Evolutionary conservation across 1,284 basidiomycete species (phyloP), one percentile per base, ranked within the genome.

Genomic region (Ustilago trichophora): DNA sequence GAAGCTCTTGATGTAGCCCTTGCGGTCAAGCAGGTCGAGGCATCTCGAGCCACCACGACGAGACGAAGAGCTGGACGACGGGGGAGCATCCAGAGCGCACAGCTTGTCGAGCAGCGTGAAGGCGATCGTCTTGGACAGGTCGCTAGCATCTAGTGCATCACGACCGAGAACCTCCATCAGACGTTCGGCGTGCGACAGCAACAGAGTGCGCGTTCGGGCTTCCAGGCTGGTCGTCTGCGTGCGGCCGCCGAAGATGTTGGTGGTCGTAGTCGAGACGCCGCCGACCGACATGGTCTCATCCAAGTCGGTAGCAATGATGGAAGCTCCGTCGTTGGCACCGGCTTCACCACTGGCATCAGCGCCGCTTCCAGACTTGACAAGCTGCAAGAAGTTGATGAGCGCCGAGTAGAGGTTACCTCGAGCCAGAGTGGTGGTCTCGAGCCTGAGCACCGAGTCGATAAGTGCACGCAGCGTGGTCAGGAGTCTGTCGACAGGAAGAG

Each of bases 381-480:
- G 86, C 75, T 93, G 90, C 32, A 96, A 84, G 80, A 91, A 94
- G 80, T 95, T 94, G 82, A 92, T 88, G 50, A 97, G 84, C 3
- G 91, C 86, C 7, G 92, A 91, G 81, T 96, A 98, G n/a, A 98
- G 84, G 80, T 98, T 97, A 11, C 94, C 94, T n/a, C 94, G 88
- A n/a, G 93, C 89, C 43, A 91, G 84, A 73, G 93, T 91, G n/a
- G 89, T 87, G 5, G 88, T 89, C 52, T 89, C 90, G 49, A 87
- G 89, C 58, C 90, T 88, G 47, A 91, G 78, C 44, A 93, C 86
- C 35, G 89, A 90, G 57, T 92, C 89, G 53, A 96, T 78, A 22
- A 93, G 84, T 63, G 86, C 88, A 27, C 88, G 87, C n/a, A 97
- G 85, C 29, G 93, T 87, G 1, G 87, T 83, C 52, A 88, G 87